Base-by-base conservation (phyloP, 1,139 yeast species). In the Hemisphaericaspora subhashii region DNA sequence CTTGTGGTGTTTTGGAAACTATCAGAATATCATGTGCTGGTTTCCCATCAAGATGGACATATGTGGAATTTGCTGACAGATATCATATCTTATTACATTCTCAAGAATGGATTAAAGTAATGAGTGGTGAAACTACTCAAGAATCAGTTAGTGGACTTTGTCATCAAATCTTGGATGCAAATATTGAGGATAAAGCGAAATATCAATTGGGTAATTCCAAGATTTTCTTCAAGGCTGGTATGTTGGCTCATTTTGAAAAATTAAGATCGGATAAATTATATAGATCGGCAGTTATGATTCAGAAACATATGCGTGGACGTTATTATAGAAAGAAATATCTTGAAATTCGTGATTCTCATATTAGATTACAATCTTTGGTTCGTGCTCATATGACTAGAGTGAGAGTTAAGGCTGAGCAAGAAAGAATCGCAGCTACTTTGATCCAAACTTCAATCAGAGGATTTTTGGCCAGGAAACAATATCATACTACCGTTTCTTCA, bases 1-100 rank as follows among this genome's bases (percentile, higher is more conserved):
- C 98, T 12, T 92, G 98, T 74, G 98, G 98, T 81, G 98, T 92
- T 37, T 73, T 92, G 52, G 98, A 94, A 64, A 92, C 98, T 1
- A 92, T 92, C 57, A 75, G 96, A 54, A 92, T 92, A 38, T 90
- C 98, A 8, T 90, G 97, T 66, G 98, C 96, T 36, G 98, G 98
- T 27, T 92, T 89, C 75, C 98, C 98, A 23, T 85, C 97, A 0
- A 77, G 98, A 58, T 89, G 97, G 94, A 79, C 96, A 1, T 92
- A 88, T 58, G 90, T 84, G 40, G 98, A 92, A 58, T 92, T 92
- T 69, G 96, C 92, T 30, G 81, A 83, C 47, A 79, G 97, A 54
- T 92, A 89, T 61, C 94, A 87, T 57, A 79, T 90, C 53, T 74
- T 92, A 45, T 79, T 87, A 34, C 81, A 82, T 32, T 83, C 96